Percentiles rank a stretch among this genome's conserved stretches.
These are phyloP conservation scores for Pythium oligandrum DNA, from an alignment of 352 stramenopile species.

Conservation along the genomic window DNA sequence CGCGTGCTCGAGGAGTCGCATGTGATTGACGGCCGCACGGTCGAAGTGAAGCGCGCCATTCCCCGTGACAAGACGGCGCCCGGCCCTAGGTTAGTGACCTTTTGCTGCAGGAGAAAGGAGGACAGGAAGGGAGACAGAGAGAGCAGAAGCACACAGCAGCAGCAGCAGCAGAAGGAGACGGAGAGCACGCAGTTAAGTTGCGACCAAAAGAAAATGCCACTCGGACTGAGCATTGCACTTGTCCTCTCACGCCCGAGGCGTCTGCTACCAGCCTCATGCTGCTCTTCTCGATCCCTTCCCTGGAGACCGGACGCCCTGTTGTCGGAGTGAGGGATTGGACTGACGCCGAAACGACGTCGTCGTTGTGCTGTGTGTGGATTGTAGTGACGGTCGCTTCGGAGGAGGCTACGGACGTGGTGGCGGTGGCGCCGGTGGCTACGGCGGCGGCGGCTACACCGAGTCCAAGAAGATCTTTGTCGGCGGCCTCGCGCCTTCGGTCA, in stretches of 20 bases:
- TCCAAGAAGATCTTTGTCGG: conserved; percentile 93
- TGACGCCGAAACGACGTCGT: conserved; percentile 2
- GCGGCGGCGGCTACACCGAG: conserved; percentile 38
- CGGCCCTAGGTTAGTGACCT: conserved; percentile 69
- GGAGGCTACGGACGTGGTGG: conserved; percentile 17
- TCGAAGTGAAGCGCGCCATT: conserved; percentile 92
- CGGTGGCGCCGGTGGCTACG: conserved; percentile 19
- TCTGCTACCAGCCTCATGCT: conserved; percentile 2
- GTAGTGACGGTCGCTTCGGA: conserved; percentile 29
- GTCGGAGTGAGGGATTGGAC: neutral
- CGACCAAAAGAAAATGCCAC: conserved; percentile 7
- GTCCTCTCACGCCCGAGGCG: conserved; percentile 1
- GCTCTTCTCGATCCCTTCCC: too few relatives aligned
- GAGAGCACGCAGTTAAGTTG: conserved; percentile 7
- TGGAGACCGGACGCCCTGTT: too few relatives aligned
- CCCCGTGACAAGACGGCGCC: conserved; percentile 73
- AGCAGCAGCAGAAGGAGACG: conserved; percentile 9
- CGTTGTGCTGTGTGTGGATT: conserved; percentile 12
- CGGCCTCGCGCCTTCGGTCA: conserved; percentile 78
- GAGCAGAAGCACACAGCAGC: conserved; percentile 7
- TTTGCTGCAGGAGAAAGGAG: conserved; percentile 12
- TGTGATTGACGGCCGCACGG: conserved; percentile 84
- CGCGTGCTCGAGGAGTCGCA: conserved; percentile 83
- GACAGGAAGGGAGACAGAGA: conserved; percentile 22
- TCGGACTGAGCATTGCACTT: conserved; percentile 1